Base-by-base conservation (phyloP, 2,329 filamentous ascomycete species). In the Arthrobotrys conoides region DNA sequence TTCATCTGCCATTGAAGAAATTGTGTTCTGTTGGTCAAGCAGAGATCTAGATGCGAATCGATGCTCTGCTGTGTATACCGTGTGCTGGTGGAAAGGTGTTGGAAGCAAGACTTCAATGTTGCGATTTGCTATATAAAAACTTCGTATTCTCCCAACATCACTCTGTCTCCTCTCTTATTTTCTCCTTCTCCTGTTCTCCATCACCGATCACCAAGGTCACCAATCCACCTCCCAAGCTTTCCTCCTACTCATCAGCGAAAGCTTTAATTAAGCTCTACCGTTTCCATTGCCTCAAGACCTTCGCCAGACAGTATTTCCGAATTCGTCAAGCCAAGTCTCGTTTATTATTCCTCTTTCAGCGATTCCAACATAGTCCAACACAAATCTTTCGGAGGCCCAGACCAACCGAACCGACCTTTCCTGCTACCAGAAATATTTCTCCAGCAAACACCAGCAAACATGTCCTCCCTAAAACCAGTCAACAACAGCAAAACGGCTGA, bases 291-390 rank as follows among this genome's bases (percentile, higher is more conserved):
- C 20, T 16, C 55, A 61, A n/a, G 18, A 46, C 33, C 14, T 48
- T 53, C 16, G 3, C 57, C 41, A 49, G 14, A 22, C 10, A 55
- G 36, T 48, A 64, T 59, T 44, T 36, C 57, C 57, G 57, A 61
- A 61, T 61, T 61, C 36, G 57, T 61, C 57, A 0, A 44, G n/a
- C 36, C 27, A 27, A 44, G 10, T 41, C 46, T 69, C 71, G 64
- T 46, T 69, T 63, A 48, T 16, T 14, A 12, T 57, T 38, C 71
- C 55, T 57, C 36, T 61, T 63, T 22, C 55, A 24, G 38, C 3
- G 9, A 44, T 20, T 76, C 71, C 71, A 70, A 69, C 71, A 70
- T 33, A 51, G 20, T 65, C 69, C 70, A 73, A 73, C 70, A 73
- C 63, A 73, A 44, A 46, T 46, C 53, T 36, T 76, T 59, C 27